Evolutionary conservation across 1,284 basidiomycete genomes (phyloP), one percentile per base, ranked within the genome.

Genomic region (Tilletia setariae): DNA sequence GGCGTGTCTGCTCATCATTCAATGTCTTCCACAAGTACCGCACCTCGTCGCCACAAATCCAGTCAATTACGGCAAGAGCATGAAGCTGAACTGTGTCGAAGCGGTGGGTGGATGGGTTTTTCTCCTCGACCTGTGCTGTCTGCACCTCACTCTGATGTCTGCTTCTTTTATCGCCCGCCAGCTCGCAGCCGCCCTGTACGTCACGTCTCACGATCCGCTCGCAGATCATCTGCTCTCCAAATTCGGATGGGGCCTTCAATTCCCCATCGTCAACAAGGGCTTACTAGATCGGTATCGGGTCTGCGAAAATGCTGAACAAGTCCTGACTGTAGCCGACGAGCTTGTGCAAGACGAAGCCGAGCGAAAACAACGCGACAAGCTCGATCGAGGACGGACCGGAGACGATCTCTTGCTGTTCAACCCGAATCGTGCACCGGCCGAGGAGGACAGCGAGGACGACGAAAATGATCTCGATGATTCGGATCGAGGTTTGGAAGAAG

Each of bases 81-180:
- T 77, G 69, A 81, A 81, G 69, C 75, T 81, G 64, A 81, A 81
- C 46, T 81, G 79, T 43, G 79, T 80, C 21, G 79, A 81, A 69
- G 79, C 79, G 1, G 46, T 71, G 46, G 15, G 64, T 62, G 21
- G 15, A 62, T 32, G 16, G 7, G 15, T 7, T 40, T 28, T 21
- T 44, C 61, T 6, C 15, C 42, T 35, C 13, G 9, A 64, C 28
- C 43, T 63, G 4, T n/a, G 1, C 25, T 2, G 11, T 15, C 35
- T 11, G 15, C 23, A 23, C 19, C 15, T 56, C 19, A n/a, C 19
- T 4, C 61, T 40, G 53, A 1, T 21, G 15, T 56, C n/a, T 30
- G 23, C 61, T 63, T 40, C 32, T 46, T 2, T n/a, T n/a, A 13
- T 53, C 51, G 21, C 21, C 51, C 15, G 11, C n/a, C 67, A 64